Conservation (phyloP, 345 rosid genomes). For the Syzygium oleosum region DNA sequence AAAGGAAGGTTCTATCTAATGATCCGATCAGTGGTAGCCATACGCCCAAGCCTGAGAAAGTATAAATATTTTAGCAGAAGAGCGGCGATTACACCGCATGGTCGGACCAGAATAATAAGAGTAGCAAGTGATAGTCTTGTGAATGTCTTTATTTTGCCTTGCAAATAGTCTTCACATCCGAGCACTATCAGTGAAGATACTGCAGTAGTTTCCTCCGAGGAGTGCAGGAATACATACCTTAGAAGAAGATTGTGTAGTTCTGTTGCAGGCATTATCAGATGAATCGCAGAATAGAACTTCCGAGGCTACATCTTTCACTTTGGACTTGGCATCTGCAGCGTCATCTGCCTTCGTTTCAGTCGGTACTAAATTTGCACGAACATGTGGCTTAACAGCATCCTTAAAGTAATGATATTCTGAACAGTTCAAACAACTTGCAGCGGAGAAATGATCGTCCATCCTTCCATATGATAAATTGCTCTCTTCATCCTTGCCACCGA, state of each 20-base stretch:
- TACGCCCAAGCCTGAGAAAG: background rate
- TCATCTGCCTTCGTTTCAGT: background rate
- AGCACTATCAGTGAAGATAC: background rate
- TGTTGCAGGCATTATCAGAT: background rate
- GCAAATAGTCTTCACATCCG: background rate
- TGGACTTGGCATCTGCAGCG: background rate
- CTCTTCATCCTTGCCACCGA: background rate
- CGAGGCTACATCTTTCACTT: background rate
- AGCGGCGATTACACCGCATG: background rate
- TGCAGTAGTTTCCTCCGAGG: background rate
- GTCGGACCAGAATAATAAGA: background rate
- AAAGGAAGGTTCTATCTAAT: background rate
- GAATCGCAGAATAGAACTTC: background rate
- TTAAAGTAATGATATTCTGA: background rate
- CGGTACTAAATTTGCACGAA: background rate
- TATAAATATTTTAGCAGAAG: background rate
- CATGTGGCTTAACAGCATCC: background rate
- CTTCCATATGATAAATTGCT: background rate
- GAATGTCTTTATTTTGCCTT: background rate
- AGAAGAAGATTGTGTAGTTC: background rate
- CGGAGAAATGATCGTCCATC: background rate
- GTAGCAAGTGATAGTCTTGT: no score
- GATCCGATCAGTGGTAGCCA: background rate
- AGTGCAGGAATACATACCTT: background rate
- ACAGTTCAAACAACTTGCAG: slow-evolving; percentile 9